These are phyloP conservation scores for Penicillium argentinense DNA, from an alignment of 495 filamentous ascomycete genomes.

Conservation along the genomic window DNA sequence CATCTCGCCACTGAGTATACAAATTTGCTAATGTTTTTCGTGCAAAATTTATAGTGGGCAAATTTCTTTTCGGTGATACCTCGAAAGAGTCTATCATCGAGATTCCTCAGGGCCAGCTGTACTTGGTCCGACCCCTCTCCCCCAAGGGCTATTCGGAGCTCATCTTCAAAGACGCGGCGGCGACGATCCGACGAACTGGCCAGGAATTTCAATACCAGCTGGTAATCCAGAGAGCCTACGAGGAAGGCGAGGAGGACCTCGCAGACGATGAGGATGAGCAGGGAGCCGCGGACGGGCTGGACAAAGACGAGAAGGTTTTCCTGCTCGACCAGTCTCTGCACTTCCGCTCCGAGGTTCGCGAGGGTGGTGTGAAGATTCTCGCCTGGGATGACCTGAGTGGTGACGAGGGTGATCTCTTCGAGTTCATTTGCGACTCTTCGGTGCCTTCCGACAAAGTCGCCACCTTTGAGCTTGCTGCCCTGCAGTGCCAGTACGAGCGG, in stretches of 20 bases:
- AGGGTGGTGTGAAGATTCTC: constrained; percentile 76
- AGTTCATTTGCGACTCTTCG: constrained; percentile 87
- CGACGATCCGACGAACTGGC: constrained; percentile 85
- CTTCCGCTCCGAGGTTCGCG: constrained; percentile 78
- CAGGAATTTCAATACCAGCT: constrained; percentile 97
- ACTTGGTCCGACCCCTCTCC: constrained; percentile 90
- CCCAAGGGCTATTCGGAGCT: constrained; percentile 97
- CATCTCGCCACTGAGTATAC: background rate
- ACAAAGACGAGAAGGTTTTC: constrained; percentile 96
- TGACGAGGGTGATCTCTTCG: constrained; percentile 89
- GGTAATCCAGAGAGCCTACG: constrained; percentile 91
- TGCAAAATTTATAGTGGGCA: constrained; percentile 62
- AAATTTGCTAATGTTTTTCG: constrained; percentile 17
- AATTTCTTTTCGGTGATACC: constrained; percentile 87
- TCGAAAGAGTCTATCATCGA: constrained; percentile 94
- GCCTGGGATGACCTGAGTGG: constrained; percentile 95
- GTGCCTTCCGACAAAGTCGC: constrained; percentile 68
- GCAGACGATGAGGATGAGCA: constrained; percentile 84
- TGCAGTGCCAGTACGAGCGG: constrained; percentile 95
- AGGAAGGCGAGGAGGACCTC: constrained; percentile 93
- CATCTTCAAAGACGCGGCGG: constrained; percentile 96
- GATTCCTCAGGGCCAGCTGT: constrained; percentile 92
- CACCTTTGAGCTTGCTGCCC: constrained; percentile 79
- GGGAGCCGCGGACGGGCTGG: constrained; percentile 62
- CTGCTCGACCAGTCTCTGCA: constrained; percentile 88